Base-by-base conservation (phyloP, 2,329 filamentous ascomycete species). In the Penicillium sclerotiorum region DNA sequence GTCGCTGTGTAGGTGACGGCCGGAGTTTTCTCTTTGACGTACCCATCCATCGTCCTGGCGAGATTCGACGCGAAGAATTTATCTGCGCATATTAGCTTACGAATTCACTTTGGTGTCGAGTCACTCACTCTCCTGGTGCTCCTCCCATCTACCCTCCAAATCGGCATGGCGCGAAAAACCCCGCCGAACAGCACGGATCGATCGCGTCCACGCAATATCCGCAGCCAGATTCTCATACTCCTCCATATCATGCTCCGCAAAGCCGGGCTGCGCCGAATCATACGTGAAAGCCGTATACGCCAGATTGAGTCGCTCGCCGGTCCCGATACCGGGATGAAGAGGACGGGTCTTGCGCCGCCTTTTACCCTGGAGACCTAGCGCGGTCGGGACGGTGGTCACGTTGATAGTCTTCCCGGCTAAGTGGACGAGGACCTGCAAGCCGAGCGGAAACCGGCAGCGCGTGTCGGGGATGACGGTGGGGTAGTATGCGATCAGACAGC, bases 161-260 rank as follows among this genome's bases (percentile, higher is more conserved):
- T 74, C 69, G 1, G 58, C 48, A 28, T 75, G 66, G 36, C 69
- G 63, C 3, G 66, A 67, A 61, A 90, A 88, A 0, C 82, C 86
- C 52, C 77, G 79, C 33, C 84, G 76, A 28, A 89, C 74, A 1
- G 77, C 70, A 1, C 75, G 75, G 49, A 92, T 62, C 28, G 82
- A 85, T 7, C 88, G 77, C n/a, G 79, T 82, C 80, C 85, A 90
- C 0, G 88, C 86, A 17, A 90, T 62, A n/a, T 80, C 79, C 1
- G 86, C 81, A 0, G 80, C 80, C 3, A 88, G 74, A 8, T 78
- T 74, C 55, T 90, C 80, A 59, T 84, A 90, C 56, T 87, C 82
- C 2, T 88, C 84, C 25, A 88, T 66, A 48, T 89, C 83, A 17
- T 80, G 77, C 68, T 91, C 87, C 0, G 88, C 88, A 55, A 92